Evolutionary conservation across 2,329 filamentous ascomycete species (phyloP), one percentile per base, ranked within the genome.

Genomic region (Fusarium tricinctum): DNA sequence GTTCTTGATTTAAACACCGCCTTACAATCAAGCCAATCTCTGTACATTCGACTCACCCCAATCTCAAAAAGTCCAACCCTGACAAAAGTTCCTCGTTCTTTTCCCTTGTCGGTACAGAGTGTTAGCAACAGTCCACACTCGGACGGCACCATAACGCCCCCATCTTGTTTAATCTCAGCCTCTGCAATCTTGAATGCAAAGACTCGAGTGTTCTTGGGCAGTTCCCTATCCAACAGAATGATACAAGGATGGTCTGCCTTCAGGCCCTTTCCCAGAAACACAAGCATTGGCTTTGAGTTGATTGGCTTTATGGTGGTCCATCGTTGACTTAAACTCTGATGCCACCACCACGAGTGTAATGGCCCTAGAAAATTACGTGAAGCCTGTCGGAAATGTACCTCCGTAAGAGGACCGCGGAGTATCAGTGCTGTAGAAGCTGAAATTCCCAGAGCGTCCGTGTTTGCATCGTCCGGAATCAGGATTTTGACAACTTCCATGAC

Each of bases 61-160:
- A 59, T 59, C 35, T 57, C 42, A 43, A 59, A 57, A 33, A 20
- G 8, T 3, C 56, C 51, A 17, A 59, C 33, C 2, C 51, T 48
- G 2, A 5, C 17, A 42, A 57, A 57, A 0, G 51, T 17, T 3
- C 56, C 51, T 2, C 28, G 38, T 3, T 55, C 55, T 19, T 14
- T 4, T 1, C 12, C 26, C 1, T 26, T 2, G 19, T 26, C 20
- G 2, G 20, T 35, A 8, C 40, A 35, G 4, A 35, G 3, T 5
- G 20, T 14, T 0, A 59, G 17, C 2, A 59, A 15, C 3, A 58
- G 8, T 2, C 52, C 52, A 7, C 42, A 58, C 1, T 58, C 35
- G 4, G 52, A 48, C 0, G 28, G 28, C 0, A 48, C 13, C 6
- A 15, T 58, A 3, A 23, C 2, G 2, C 19, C 15, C 22, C 28